These are phyloP conservation scores for Lupinus albus DNA, from an alignment of 306 rosid genomes.

Conservation along the genomic window DNA sequence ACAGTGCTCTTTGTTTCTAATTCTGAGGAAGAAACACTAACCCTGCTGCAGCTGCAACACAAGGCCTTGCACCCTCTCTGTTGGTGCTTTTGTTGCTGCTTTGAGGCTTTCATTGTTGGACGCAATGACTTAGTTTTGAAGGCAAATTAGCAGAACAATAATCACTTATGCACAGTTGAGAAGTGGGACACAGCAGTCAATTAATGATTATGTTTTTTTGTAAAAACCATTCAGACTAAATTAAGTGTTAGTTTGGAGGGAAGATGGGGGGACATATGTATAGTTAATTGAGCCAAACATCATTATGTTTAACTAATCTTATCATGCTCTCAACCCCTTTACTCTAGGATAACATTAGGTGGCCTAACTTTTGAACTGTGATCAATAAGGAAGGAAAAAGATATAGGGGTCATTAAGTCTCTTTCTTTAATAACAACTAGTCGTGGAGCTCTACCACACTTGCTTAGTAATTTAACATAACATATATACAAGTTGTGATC, in stretches of 20 bases:
- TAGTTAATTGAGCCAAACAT: slow-evolving; percentile 57
- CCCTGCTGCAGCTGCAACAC: slow-evolving; percentile 75
- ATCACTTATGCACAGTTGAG: slow-evolving; percentile 64
- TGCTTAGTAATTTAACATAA: slow-evolving; percentile 17
- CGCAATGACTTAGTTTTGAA: slow-evolving; percentile 46
- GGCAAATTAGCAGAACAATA: slow-evolving; percentile 40
- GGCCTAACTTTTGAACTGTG: slow-evolving; percentile 41
- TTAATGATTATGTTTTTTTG: slow-evolving; percentile 63
- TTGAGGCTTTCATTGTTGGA: slow-evolving; percentile 61
- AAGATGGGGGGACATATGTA: slow-evolving; percentile 52
- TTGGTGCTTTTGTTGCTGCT: slow-evolving; percentile 50
- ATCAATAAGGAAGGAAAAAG: slow-evolving; percentile 35
- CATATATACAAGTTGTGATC: background rate
- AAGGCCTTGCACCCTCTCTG: slow-evolving; percentile 64
- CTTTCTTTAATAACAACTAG: slow-evolving; percentile 37
- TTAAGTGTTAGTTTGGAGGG: slow-evolving; percentile 43
- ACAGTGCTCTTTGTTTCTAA: slow-evolving; percentile 63
- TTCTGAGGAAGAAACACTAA: slow-evolving; percentile 84
- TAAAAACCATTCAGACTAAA: slow-evolving; percentile 41
- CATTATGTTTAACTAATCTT: slow-evolving; percentile 58
- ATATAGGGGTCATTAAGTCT: slow-evolving; percentile 19
- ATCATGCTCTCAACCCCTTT: slow-evolving; percentile 51
- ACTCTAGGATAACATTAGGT: slow-evolving; percentile 54
- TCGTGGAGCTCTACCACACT: slow-evolving; percentile 40
- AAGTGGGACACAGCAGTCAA: slow-evolving; percentile 60